Conservation (phyloP, 768 basidiomycete genomes). For the Exidia glandulosa region DNA sequence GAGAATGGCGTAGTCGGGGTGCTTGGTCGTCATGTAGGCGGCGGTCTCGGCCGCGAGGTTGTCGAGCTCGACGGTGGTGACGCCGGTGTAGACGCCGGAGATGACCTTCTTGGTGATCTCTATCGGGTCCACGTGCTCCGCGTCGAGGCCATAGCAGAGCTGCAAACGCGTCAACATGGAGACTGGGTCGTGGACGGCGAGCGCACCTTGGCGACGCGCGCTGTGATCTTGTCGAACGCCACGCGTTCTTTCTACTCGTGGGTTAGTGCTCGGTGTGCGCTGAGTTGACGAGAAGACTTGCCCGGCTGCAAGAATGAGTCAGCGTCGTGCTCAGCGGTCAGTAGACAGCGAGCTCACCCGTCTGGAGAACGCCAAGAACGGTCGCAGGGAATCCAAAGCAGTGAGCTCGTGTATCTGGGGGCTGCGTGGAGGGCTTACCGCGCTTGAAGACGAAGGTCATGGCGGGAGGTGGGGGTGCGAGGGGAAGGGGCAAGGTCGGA, state of each 20-base stretch:
- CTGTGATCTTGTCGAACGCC: constrained; percentile 92
- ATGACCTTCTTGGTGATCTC: constrained; percentile 92
- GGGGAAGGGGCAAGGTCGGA: too few species aligned
- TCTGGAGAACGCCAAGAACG: constrained; percentile 21
- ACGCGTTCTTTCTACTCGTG: constrained; percentile 79
- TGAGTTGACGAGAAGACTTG: constrained; percentile 3
- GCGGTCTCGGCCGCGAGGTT: constrained; percentile 97
- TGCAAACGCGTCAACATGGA: constrained; percentile 11
- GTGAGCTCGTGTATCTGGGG: constrained; percentile 2
- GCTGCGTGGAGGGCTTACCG: constrained; percentile 26
- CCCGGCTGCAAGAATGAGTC: constrained; percentile 8
- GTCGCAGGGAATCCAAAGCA: constrained; percentile 3
- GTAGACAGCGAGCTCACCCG: constrained; percentile 33
- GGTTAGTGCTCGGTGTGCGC: constrained; percentile 6
- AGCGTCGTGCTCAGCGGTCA: constrained; percentile 6
- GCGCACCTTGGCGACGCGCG: constrained; percentile 56
- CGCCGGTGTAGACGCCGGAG: constrained; percentile 85
- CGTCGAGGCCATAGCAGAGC: constrained; percentile 92
- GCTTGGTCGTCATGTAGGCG: constrained; percentile 92
- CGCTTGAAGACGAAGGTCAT: constrained; percentile 45
- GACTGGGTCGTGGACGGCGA: background rate
- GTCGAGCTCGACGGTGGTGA: constrained; percentile 95
- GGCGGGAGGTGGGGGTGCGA: too few species aligned
- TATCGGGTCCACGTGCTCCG: constrained; percentile 84
- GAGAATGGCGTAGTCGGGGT: constrained; percentile 96